Conservation (phyloP, 1,139 yeast genomes). For the Blastobotrys arbuscula region DNA sequence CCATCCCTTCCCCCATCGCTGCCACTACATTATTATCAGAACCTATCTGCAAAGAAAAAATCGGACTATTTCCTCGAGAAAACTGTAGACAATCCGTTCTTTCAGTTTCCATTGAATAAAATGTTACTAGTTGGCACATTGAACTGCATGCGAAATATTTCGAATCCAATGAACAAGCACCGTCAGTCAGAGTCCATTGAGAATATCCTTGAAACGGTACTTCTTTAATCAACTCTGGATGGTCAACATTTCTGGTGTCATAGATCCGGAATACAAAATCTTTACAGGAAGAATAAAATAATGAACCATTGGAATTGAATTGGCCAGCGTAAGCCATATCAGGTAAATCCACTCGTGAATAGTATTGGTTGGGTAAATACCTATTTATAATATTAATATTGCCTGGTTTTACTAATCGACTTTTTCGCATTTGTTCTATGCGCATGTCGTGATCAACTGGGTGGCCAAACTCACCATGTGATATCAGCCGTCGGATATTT, state of each 20-base stretch:
- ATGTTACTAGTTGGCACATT: constrained; percentile 21
- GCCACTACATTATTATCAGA: background rate
- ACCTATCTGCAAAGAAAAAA: constrained; percentile 6
- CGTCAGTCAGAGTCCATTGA: constrained; percentile 32
- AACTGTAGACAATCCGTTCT: too few relatives aligned
- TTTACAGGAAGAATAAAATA: constrained; percentile 27
- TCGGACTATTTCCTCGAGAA: background rate
- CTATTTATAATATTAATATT: background rate
- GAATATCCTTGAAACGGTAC: constrained; percentile 12
- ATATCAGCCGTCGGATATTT: background rate
- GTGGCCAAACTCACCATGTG: background rate
- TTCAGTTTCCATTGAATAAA: background rate
- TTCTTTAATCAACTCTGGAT: constrained; percentile 19
- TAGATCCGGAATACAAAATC: constrained; percentile 27
- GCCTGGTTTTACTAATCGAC: too few relatives aligned
- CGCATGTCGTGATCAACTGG: background rate
- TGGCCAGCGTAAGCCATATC: constrained; percentile 27
- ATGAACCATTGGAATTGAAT: constrained; percentile 28
- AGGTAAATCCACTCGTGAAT: background rate
- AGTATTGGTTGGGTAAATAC: background rate
- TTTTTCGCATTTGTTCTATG: too few relatives aligned
- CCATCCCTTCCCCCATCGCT: constrained; percentile 6
- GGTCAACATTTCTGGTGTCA: constrained; percentile 21
- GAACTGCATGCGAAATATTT: constrained; percentile 21
- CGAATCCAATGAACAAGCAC: constrained; percentile 26